A percentile compares a stretch with the other conserved stretches of the same genome.
These are phyloP conservation scores for Acorus gramineus DNA, from an alignment of 106 monocot species.

Conservation along the genomic window DNA sequence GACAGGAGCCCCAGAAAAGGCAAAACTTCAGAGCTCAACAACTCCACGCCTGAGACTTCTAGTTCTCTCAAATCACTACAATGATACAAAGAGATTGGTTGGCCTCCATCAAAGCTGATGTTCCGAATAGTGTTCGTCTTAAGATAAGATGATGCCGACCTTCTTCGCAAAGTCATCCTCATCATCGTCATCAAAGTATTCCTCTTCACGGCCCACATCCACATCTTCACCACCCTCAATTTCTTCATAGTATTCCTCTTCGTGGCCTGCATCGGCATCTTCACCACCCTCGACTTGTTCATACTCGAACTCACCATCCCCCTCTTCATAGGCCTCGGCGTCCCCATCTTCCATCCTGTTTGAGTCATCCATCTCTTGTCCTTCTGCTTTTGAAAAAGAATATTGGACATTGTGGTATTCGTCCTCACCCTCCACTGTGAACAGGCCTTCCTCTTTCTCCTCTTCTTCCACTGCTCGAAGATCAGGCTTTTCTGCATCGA, in stretches of 20 bases:
- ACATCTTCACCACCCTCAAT: constrained; percentile 25
- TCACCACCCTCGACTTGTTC: constrained; percentile 25
- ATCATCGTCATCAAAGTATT: constrained; percentile 38
- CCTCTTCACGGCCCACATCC: constrained; percentile 15
- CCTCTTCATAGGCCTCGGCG: constrained; percentile 25
- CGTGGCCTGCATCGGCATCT: constrained; percentile 11
- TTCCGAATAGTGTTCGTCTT: no score
- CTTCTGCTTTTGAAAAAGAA: constrained; percentile 11
- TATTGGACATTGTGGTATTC: constrained; percentile 2
- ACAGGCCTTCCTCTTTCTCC: constrained; percentile 27
- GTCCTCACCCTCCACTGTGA: constrained; percentile 16
- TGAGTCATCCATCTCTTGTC: constrained; percentile 1
- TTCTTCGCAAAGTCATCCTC: constrained; percentile 68
- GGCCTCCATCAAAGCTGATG: no score
- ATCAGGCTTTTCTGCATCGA: constrained; percentile 1
- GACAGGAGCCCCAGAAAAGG: no score
- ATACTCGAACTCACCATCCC: constrained; percentile 32
- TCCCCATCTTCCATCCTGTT: constrained; percentile 30
- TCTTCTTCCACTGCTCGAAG: constrained; percentile 21
- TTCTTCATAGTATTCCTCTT: constrained; percentile 15
- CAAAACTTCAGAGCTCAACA: no score
- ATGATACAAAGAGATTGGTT: no score
- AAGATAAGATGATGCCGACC: constrained; percentile 39
- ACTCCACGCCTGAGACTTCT: no score
- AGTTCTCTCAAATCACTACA: no score